Conservation (phyloP, 179 eudicot species). For the Actinidia chinensis region DNA sequence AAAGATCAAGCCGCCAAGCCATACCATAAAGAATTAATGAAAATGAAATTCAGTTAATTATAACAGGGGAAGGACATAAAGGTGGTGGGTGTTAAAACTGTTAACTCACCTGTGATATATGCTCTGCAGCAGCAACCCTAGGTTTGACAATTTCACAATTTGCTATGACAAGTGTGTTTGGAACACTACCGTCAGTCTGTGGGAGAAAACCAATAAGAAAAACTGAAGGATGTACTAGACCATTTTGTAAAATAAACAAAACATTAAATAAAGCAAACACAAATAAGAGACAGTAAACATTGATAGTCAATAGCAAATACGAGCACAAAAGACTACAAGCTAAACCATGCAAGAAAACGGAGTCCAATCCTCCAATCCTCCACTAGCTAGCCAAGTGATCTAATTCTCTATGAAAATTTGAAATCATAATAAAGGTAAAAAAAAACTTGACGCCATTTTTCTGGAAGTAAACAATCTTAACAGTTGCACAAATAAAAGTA, state of each 20-base stretch:
- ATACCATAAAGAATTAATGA: neutral
- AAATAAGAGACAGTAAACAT: neutral
- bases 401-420: neutral
- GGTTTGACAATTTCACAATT: conserved; percentile 97
- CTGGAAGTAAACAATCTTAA: neutral
- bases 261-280: neutral
- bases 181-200: conserved; percentile 96
- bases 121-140: conserved; percentile 98
- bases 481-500: neutral
- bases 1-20: conserved; percentile 19
- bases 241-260: neutral
- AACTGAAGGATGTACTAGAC: neutral
- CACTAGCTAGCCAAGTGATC: neutral
- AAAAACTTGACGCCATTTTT: too few species aligned
- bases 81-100: neutral
- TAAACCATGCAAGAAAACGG: too few species aligned
- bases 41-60: neutral
- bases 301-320: neutral
- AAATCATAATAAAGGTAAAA: neutral
- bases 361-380: neutral
- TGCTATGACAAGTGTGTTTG: conserved; percentile 94
- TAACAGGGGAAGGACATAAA: neutral
- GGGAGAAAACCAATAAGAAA: neutral
- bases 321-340: too few species aligned
- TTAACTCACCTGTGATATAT: conserved; percentile 76